Conservation (phyloP, 2,329 filamentous ascomycete genomes). For the Aureobasidium sp. region DNA sequence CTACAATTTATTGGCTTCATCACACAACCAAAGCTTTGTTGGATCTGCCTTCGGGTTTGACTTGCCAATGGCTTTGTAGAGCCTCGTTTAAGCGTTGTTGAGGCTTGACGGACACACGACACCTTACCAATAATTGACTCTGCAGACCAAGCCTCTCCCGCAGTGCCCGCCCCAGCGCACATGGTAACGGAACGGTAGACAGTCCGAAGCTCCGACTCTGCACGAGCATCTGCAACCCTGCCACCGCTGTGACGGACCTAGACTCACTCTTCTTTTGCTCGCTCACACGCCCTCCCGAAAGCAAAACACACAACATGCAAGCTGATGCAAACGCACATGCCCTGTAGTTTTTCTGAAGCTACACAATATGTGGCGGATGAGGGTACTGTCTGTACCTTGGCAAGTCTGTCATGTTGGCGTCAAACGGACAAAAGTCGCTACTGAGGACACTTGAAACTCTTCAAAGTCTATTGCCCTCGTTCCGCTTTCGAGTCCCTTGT, state of each 20-base stretch:
- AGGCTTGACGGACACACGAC: neutral
- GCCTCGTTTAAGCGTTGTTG: neutral
- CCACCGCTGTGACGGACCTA: neutral
- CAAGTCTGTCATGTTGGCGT: neutral
- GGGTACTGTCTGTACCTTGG: neutral
- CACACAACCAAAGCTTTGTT: neutral
- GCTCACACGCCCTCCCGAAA: neutral
- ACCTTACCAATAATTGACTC: neutral
- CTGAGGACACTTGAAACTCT: neutral
- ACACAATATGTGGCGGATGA: neutral
- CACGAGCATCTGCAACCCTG: neutral
- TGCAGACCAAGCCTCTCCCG: neutral
- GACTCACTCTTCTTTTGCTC: neutral
- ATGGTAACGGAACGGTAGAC: neutral
- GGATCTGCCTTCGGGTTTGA: neutral
- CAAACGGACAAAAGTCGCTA: neutral
- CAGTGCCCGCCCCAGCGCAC: neutral
- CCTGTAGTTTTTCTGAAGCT: neutral
- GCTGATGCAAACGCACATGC: neutral
- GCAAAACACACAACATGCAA: neutral
- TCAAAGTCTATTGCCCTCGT: neutral
- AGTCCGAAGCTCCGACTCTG: neutral
- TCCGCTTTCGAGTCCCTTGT: neutral
- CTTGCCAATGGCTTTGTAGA: neutral
- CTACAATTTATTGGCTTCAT: neutral